Conservation (phyloP, 371 early-diverging fungal genomes). For the Actinomortierella ambigua region DNA sequence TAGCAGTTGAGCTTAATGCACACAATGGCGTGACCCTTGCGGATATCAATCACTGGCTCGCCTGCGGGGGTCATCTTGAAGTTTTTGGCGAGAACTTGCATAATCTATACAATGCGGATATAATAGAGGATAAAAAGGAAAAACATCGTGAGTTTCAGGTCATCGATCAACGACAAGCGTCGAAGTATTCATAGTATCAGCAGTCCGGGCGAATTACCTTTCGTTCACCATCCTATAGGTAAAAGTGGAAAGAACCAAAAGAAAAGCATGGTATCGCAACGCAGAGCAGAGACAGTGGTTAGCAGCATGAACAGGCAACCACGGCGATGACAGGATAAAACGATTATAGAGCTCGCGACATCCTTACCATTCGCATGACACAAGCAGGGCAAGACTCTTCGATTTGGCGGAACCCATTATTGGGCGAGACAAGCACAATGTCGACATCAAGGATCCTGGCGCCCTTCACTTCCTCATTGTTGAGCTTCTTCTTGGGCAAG, state of each 20-base stretch:
- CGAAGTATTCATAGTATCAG: conserved; percentile 11
- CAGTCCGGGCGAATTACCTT: conserved; percentile 14
- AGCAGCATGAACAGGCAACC: too few species aligned
- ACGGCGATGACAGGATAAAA: too few species aligned
- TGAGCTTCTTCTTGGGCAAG: conserved; percentile 40
- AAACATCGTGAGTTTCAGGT: too few species aligned
- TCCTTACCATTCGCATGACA: conserved; percentile 37
- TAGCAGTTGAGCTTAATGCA: conserved; percentile 46
- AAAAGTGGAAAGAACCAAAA: not conserved
- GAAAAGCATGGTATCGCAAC: too few species aligned
- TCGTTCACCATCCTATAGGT: conserved; percentile 18
- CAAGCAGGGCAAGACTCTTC: conserved; percentile 46
- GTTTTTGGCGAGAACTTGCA: conserved; percentile 45
- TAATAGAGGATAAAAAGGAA: not conserved
- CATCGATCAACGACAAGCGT: too few species aligned
- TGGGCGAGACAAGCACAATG: conserved; percentile 36
- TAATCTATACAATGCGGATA: conserved; percentile 17
- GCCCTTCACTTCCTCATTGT: conserved; percentile 21
- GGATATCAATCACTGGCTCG: conserved; percentile 40
- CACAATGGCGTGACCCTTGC: conserved; percentile 44
- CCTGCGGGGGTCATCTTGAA: conserved; percentile 38
- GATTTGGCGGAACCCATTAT: conserved; percentile 30
- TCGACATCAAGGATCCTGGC: conserved; percentile 43
- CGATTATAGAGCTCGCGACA: too few species aligned
- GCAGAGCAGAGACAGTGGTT: too few species aligned